phyloP scores from a whole-genome alignment of 306 rosid species.

The Hippophae rhamnoides region DNA sequence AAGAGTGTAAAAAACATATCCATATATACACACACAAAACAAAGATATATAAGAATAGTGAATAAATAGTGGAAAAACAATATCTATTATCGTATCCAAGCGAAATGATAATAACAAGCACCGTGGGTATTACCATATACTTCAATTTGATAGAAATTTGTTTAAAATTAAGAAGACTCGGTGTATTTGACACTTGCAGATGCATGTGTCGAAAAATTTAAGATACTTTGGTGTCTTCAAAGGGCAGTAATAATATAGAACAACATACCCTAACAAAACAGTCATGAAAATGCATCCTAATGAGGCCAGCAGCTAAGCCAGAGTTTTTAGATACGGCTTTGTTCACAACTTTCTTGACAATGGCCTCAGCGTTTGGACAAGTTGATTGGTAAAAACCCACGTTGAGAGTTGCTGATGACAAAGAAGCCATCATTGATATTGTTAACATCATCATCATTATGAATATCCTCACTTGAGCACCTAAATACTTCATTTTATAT shows the following conservation, averaged over 20 bases:
- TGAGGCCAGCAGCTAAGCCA: conserved; percentile 62
- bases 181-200: too few relatives aligned
- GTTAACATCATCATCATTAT: conserved; percentile 8
- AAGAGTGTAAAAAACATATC: too few relatives aligned
- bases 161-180: too few relatives aligned
- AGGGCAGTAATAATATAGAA: not conserved
- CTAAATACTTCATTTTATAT: not conserved
- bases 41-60: too few relatives aligned
- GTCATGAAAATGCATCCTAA: conserved; percentile 77
- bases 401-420: conserved; percentile 23
- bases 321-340: conserved; percentile 22
- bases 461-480: not conserved
- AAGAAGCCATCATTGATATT: not conserved
- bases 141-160: too few relatives aligned
- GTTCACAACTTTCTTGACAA: conserved; percentile 50
- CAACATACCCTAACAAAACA: conserved; percentile 52
- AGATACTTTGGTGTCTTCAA: not conserved
- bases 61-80: too few relatives aligned
- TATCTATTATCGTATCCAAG: too few relatives aligned
- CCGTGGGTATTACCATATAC: too few relatives aligned
- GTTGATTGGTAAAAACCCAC: conserved; percentile 47
- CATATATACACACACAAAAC: too few relatives aligned
- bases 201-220: too few relatives aligned
- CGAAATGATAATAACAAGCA: too few relatives aligned
- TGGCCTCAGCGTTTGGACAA: conserved; percentile 47